These are phyloP conservation scores for Mortierella sp. DNA, from an alignment of 371 early-diverging fungal genomes.

Conservation along the genomic window DNA sequence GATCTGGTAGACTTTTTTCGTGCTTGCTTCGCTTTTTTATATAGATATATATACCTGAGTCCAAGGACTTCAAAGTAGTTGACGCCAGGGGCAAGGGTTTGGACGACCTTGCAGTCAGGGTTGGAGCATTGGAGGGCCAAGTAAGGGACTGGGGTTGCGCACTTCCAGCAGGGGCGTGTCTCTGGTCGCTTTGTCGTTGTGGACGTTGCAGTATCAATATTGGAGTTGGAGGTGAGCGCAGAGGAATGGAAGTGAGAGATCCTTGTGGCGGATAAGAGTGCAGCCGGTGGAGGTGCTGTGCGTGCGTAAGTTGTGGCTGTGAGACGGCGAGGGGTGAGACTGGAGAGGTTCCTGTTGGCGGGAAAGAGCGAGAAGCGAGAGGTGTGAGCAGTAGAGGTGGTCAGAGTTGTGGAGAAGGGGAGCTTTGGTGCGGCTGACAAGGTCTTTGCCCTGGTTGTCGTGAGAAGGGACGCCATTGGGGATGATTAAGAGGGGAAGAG, in stretches of 20 bases:
- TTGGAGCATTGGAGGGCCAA: conserved; percentile 67
- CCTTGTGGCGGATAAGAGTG: not conserved
- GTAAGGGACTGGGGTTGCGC: conserved; percentile 60
- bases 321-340: not conserved
- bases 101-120: conserved; percentile 75
- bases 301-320: not conserved
- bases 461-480: conserved; percentile 4
- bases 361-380: not conserved
- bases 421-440: not conserved
- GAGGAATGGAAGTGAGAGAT: conserved; percentile 29
- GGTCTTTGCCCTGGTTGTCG: not conserved
- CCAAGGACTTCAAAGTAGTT: conserved; percentile 76
- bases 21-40: not conserved
- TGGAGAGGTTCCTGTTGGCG: not conserved
- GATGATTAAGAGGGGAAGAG: not conserved
- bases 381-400: not conserved
- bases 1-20: too few relatives aligned
- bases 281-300: not conserved
- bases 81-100: conserved; percentile 70
- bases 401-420: not conserved
- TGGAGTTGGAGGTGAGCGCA: not conserved
- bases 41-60: conserved; percentile 56
- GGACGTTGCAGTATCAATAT: not conserved
- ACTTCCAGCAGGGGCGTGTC: conserved; percentile 65
- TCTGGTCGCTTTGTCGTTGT: conserved; percentile 24